Evolutionary conservation across 2,329 filamentous ascomycete species (phyloP), one percentile per base, ranked within the genome.

Genomic region (Colletotrichum aenigma): DNA sequence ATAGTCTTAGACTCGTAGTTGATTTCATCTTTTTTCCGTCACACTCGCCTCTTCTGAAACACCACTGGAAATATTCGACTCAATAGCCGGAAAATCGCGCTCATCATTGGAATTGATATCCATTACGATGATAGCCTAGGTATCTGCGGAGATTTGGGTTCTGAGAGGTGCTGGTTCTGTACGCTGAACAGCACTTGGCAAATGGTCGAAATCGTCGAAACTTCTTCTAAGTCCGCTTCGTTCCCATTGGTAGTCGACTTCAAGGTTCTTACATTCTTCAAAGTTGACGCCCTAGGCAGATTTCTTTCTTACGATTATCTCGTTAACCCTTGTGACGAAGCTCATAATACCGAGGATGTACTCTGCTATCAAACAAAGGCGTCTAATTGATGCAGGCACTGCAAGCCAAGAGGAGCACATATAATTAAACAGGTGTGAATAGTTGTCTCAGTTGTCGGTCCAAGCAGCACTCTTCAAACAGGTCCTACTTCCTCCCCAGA

Each of bases 281-380:
- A 43, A 43, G 8, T 1, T 6, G 38, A 6, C 38, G 9, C 18
- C 18, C 18, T 1, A 43, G 38, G 18, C 38, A 43, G 3, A 0
- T 43, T 6, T 18, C n/a, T 0, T 3, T 2, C 8, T 43, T 6
- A 9, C 38, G 18, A n/a, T n/a, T n/a, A n/a, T n/a, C 0, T 10
- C 9, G 3, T 43, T 0, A 3, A 43, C 8, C 38, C 16, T n/a
- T 43, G 2, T n/a, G 0, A 43, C 8, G 0, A 43, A 43, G 38
- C 16, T n/a, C 38, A n/a, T 43, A 1, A 18, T n/a, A 43, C 38
- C 1, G 18, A 43, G 3, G 8, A 43, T 43, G 0, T 18, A 43
- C 1, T n/a, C 38, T 3, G 1, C 18, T 16, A n/a, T n/a, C 38
- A 43, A n/a, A 43, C 18, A 43, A n/a, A 4, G 9, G 18, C 0